Evolutionary conservation across 257 asterid species (phyloP), one percentile per base, ranked within the genome.

Genomic region (Primulina eburnea): DNA sequence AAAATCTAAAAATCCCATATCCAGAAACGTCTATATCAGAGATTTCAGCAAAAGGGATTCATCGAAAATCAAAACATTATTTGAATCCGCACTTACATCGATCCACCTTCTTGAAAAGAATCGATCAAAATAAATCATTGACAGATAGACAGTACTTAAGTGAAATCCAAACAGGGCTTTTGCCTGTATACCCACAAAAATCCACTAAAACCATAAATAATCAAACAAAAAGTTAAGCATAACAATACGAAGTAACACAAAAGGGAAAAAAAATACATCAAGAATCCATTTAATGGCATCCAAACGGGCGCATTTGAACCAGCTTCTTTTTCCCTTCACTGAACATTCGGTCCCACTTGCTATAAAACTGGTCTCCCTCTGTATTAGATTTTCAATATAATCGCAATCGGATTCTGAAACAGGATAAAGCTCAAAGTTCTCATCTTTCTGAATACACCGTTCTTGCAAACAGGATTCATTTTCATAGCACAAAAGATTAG

Each of bases 251-350:
- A 60, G 11, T 20, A 17, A 50, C 37, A 24, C 63, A 62, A 8
- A 34, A n/a, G 26, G 29, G 62, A 11, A 6, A 6, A n/a, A 47
- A 73, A 87, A 10, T 56, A 86, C 88, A 24, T 86, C 65, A 62
- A 84, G 79, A 75, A 82, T 78, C 88, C 89, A 84, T 60, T 74
- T 76, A 55, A 84, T 69, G 53, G 85, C 83, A 68, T 78, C 78
- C 63, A 57, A 32, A 1, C 83, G 83, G 21, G 85, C 78, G 59
- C 77, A 43, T 73, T 74, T 81, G 11, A 67, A 59, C 89, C 82
- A 83, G 64, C n/a, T 71, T 38, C 71, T 58, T 2, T 75, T 77
- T 26, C 28, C 67, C 64, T 67, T 59, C 37, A 53, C 21, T 8
- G 79, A 28, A 64, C 12, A 40, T 14, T 47, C 29, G 7, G 63